These are phyloP conservation scores for Ogataea neopini DNA, from an alignment of 805 yeast species.

Conservation along the genomic window DNA sequence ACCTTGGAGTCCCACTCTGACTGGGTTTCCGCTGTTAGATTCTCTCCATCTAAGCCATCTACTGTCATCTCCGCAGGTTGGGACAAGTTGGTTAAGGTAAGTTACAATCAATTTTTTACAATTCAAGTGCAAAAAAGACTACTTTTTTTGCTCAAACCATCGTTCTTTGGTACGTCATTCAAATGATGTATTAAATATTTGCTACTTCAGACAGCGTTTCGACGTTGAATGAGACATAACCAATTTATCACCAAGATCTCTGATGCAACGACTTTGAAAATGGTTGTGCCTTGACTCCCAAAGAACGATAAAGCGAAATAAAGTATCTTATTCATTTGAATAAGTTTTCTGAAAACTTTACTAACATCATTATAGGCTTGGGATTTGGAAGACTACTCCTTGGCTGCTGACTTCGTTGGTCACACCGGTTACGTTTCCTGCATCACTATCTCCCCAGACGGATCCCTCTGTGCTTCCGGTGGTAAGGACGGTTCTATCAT, in stretches of 20 bases:
- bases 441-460: slow-evolving; percentile 99
- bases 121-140: slow-evolving; percentile 1
- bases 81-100: slow-evolving; percentile 98
- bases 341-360: slow-evolving; percentile 7
- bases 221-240: slow-evolving; percentile 90
- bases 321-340: neutral
- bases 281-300: neutral
- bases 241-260: slow-evolving; percentile 96
- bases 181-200: slow-evolving; percentile 87
- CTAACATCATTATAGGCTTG: slow-evolving; percentile 64
- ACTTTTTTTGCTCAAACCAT: neutral
- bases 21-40: slow-evolving; percentile 99
- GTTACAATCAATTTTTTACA: slow-evolving; percentile 40
- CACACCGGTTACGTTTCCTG: slow-evolving; percentile 99
- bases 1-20: slow-evolving; percentile 95
- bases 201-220: slow-evolving; percentile 95
- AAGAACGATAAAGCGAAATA: neutral
- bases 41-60: slow-evolving; percentile 79
- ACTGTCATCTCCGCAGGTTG: slow-evolving; percentile 96
- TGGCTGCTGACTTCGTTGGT: slow-evolving; percentile 96
- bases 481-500: slow-evolving; percentile 99
- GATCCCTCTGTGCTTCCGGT: slow-evolving; percentile 98
- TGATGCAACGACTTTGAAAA: slow-evolving; percentile 49
- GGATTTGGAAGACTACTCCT: slow-evolving; percentile 75
- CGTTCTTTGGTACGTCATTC: slow-evolving; percentile 19